A percentile compares a stretch with the other conserved stretches of the same genome.
Conservation (phyloP, 2,329 filamentous ascomycete genomes). For the Ophiostoma ips region DNA sequence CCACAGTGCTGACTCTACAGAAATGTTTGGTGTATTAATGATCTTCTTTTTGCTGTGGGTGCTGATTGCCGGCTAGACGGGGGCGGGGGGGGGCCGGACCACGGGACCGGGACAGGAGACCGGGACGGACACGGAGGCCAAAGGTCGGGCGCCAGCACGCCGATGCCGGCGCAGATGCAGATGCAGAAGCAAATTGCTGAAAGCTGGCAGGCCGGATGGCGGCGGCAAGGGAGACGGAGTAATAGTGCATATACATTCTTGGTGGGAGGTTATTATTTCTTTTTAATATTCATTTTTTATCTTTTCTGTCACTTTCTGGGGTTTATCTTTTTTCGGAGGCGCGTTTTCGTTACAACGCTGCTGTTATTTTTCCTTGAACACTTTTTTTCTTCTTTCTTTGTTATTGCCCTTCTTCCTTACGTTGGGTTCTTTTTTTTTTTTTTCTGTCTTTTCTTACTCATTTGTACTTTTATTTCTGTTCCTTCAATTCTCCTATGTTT, state of each 20-base stretch:
- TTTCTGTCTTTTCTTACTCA: neutral
- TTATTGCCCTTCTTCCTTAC: neutral
- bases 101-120: neutral
- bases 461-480: too few species aligned
- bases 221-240: neutral
- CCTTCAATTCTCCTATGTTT: too few species aligned
- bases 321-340: too few species aligned
- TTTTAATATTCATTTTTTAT: neutral
- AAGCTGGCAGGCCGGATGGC: neutral
- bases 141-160: neutral
- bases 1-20: neutral
- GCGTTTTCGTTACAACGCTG: too few species aligned
- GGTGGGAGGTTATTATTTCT: neutral
- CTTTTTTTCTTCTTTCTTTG: neutral
- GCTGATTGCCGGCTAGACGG: slow-evolving; percentile 40
- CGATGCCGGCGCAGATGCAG: too few species aligned
- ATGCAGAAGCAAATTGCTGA: too few species aligned
- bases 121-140: neutral
- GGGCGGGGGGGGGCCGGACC: neutral
- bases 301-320: neutral
- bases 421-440: neutral
- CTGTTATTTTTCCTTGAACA: neutral
- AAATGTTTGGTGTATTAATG: slow-evolving; percentile 84
- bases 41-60: slow-evolving; percentile 77
- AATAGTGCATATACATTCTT: neutral